Evolutionary conservation across 148 eudicot species (phyloP), one percentile per base, ranked within the genome.

Genomic region (Linanthus parryae): DNA sequence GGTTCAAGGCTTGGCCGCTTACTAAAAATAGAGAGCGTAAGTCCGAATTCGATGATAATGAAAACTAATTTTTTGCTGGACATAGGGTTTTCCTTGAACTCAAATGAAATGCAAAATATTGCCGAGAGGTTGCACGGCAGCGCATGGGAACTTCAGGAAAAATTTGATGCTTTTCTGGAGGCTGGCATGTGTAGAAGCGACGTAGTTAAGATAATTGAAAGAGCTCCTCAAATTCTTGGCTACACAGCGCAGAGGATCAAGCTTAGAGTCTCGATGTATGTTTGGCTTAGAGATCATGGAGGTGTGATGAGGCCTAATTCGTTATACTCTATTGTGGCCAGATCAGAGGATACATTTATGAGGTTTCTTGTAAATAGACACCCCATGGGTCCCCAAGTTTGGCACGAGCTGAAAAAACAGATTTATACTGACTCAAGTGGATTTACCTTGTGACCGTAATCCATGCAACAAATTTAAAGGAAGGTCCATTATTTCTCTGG

Each of bases 81-180:
- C 51, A 29, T 87, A 26, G 95, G 91, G 46, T 87, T 73, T 52
- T 39, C 28, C 25, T 84, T 75, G 60, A 52, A 77, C 52, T 73
- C 91, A 2, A 35, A 48, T 21, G 84, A 80, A 58, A 80, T 83
- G 78, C 54, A 63, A 24, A 69, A 57, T 59, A 83, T 80, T 41
- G 39, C 80, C 8, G 83, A 68, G 60, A 42, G 36, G 20, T 77
- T 74, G 23, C 73, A 74, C 15, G 91, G 91, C 52, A 80, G 64
- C 50, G 84, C 78, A 49, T 49, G 48, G 22, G 84, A 80, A 55
- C 80, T 87, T 44, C 83, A 69, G 39, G 83, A 73, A 39, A 80
- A 91, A 70, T 80, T 83, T 44, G 73, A 80, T 60, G 83, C 77
- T 67, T 66, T 83, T 28, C 83, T 87, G 15, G 44, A 71, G 39